These are phyloP conservation scores for Thermothielavioides terrestris DNA, from an alignment of 495 filamentous ascomycete species.

Conservation along the genomic window DNA sequence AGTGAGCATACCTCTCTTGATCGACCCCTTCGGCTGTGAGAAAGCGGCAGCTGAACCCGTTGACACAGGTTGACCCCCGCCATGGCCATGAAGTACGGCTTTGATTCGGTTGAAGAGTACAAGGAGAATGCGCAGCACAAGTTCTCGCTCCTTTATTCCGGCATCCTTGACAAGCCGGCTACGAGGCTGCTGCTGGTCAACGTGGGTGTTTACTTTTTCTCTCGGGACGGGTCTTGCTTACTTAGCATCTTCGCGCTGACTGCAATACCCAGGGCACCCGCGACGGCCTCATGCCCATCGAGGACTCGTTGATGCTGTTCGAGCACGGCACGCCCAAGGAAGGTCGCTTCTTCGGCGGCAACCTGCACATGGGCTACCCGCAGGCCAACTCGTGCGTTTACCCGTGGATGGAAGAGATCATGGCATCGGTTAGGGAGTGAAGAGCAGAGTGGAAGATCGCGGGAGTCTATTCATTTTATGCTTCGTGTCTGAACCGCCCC, in stretches of 20 bases:
- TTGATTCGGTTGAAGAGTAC: conserved; percentile 49
- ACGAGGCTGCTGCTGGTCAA: conserved; percentile 61
- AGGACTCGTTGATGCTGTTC: conserved; percentile 60
- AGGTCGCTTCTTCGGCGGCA: conserved; percentile 50
- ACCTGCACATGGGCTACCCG: conserved; percentile 61
- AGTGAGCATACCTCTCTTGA: conserved; percentile 31
- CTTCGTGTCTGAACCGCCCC: not conserved
- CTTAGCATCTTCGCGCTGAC: no score
- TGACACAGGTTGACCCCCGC: conserved; percentile 47
- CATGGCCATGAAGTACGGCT: conserved; percentile 66
- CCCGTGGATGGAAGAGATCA: conserved; percentile 47
- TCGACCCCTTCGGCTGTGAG: not conserved
- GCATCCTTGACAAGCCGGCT: conserved; percentile 54
- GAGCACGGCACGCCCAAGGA: conserved; percentile 69
- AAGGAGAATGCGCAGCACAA: conserved; percentile 52
- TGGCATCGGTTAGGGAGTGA: conserved; percentile 24
- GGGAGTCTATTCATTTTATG: no score
- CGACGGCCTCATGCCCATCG: conserved; percentile 69
- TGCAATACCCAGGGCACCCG: conserved; percentile 45
- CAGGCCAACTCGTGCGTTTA: conserved; percentile 44
- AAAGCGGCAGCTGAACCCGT: not conserved
- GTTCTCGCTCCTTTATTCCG: conserved; percentile 66
- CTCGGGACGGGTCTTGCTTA: not conserved
- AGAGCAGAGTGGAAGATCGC: no score
- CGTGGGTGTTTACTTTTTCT: conserved; percentile 31